Percentiles rank a stretch among this genome's conserved stretches.
Conservation (phyloP, 1,139 yeast species). For the Magnusiomyces suaveolens region DNA sequence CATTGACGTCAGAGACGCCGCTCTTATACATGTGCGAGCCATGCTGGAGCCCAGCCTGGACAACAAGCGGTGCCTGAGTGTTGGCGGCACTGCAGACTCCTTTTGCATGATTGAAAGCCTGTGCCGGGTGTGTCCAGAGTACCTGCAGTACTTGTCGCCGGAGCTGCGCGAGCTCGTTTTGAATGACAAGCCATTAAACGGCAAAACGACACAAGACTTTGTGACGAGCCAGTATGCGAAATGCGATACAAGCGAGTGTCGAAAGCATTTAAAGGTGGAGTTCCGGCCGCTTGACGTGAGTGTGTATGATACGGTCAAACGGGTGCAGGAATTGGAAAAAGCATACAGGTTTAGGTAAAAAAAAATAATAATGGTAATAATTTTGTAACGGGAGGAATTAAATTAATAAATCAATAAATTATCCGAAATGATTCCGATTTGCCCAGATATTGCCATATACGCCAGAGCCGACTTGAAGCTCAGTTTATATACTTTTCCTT, state of each 20-base stretch:
- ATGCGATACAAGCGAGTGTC: slow-evolving; percentile 19
- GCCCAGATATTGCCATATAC: too few species aligned
- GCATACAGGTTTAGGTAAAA: too few species aligned
- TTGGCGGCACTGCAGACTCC: slow-evolving; percentile 27
- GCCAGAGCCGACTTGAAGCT: too few species aligned
- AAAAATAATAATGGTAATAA: too few species aligned
- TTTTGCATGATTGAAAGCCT: slow-evolving; percentile 31
- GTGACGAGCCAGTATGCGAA: slow-evolving; percentile 4
- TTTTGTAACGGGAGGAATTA: too few species aligned
- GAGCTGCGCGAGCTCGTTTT: too few species aligned
- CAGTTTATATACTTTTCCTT: too few species aligned
- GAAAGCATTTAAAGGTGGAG: slow-evolving; percentile 17
- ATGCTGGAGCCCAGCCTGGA: slow-evolving; percentile 20
- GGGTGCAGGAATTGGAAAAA: slow-evolving; percentile 8
- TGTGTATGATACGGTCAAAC: slow-evolving; percentile 19
- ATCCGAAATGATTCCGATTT: too few species aligned
- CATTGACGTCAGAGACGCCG: slow-evolving; percentile 13
- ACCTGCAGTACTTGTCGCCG: not conserved
- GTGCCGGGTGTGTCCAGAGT: slow-evolving; percentile 19
- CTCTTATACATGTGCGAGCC: slow-evolving; percentile 14
- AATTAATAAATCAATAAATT: too few species aligned
- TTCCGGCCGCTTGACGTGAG: slow-evolving; percentile 19
- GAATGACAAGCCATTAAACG: not conserved
- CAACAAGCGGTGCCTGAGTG: slow-evolving; percentile 35
- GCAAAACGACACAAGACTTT: not conserved